Conservation (phyloP, 192 early-diverging fungal species). For the Pilaira anomala region DNA sequence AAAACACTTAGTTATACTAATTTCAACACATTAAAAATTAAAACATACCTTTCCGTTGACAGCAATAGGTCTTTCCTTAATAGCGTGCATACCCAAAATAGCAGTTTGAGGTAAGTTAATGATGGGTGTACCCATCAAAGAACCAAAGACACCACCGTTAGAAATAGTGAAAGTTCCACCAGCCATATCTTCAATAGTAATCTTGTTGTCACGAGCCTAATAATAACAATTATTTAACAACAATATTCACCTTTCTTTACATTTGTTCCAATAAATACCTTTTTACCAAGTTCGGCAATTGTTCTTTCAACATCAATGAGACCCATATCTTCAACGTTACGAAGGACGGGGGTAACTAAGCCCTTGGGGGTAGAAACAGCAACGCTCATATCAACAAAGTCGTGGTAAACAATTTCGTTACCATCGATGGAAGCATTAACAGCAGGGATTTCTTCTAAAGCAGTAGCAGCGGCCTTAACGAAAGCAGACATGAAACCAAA, state of each 20-base stretch:
- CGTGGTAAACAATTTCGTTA: constrained; percentile 86
- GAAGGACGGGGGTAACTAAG: constrained; percentile 93
- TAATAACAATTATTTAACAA: not conserved
- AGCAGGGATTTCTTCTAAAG: constrained; percentile 86
- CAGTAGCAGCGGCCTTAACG: constrained; percentile 84
- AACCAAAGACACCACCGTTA: constrained; percentile 98
- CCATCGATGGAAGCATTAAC: constrained; percentile 96
- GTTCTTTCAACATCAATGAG: constrained; percentile 91
- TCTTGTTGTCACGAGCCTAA: constrained; percentile 90
- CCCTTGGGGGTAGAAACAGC: constrained; percentile 99
- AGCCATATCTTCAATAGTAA: constrained; percentile 96
- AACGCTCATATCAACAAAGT: constrained; percentile 94
- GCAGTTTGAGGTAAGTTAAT: constrained; percentile 97
- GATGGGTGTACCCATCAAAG: constrained; percentile 95
- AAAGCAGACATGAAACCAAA: constrained; percentile 99
- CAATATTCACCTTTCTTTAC: too few species aligned
- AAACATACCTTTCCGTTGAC: constrained; percentile 68
- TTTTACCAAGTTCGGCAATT: constrained; percentile 82
- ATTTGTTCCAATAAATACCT: constrained; percentile 42
- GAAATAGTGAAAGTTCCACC: constrained; percentile 99
- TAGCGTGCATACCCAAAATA: constrained; percentile 98
- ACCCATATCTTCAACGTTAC: constrained; percentile 84
- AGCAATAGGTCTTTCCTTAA: constrained; percentile 94
- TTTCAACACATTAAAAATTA: not conserved
- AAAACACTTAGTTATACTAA: too few species aligned